phyloP scores from a whole-genome alignment of 2,329 filamentous ascomycete species.

The Hortaea werneckii region DNA sequence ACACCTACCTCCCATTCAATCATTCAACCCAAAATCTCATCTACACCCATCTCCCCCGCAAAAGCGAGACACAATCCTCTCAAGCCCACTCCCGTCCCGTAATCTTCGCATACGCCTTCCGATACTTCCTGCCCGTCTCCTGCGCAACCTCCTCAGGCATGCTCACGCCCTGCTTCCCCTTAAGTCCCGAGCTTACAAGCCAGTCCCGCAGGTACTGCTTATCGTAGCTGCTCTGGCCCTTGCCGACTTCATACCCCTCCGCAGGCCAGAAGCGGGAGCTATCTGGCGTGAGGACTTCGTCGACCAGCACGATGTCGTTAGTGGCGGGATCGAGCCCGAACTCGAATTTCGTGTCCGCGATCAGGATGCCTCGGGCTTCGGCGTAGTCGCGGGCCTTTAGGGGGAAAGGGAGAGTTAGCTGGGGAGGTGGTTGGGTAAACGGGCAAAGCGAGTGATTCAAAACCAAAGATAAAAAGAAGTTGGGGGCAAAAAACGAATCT shows the following conservation, averaged over 20 bases:
- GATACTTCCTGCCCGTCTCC: slow-evolving; percentile 62
- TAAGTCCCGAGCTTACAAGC: slow-evolving; percentile 61
- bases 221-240: slow-evolving; percentile 74
- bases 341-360: slow-evolving; percentile 70
- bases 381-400: slow-evolving; percentile 52
- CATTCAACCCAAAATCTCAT: too few relatives aligned
- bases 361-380: slow-evolving; percentile 57
- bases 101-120: slow-evolving; percentile 52
- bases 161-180: slow-evolving; percentile 61
- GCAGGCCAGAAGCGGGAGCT: slow-evolving; percentile 76
- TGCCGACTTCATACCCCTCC: slow-evolving; percentile 60
- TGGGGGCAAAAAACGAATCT: too few relatives aligned
- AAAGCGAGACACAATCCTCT: background rate
- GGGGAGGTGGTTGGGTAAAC: background rate
- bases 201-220: slow-evolving; percentile 70
- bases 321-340: slow-evolving; percentile 55
- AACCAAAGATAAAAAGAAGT: too few relatives aligned
- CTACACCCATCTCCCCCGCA: background rate
- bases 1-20: too few relatives aligned
- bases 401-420: background rate
- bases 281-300: slow-evolving; percentile 74
- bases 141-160: slow-evolving; percentile 63
- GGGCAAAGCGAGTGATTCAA: too few relatives aligned
- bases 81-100: background rate
- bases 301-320: slow-evolving; percentile 62